These are phyloP conservation scores for Lentithecium fluviatile DNA, from an alignment of 495 filamentous ascomycete genomes.

Conservation along the genomic window DNA sequence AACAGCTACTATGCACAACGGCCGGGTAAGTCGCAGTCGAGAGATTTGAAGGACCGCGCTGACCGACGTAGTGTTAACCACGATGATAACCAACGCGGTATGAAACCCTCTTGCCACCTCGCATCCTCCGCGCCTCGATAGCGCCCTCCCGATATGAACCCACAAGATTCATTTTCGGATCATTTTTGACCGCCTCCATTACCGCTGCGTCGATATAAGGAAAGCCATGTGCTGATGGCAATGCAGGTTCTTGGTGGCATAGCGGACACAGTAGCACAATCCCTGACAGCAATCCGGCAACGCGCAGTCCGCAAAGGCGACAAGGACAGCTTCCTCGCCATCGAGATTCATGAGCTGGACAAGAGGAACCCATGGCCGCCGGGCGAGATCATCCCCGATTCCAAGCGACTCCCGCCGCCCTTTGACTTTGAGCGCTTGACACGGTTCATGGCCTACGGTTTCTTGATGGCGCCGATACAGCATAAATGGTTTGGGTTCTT, in stretches of 20 bases:
- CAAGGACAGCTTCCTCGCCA: slow-evolving; percentile 71
- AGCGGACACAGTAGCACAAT: slow-evolving; percentile 93
- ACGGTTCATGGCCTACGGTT: slow-evolving; percentile 94
- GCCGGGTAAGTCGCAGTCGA: slow-evolving; percentile 57
- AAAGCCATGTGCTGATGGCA: slow-evolving; percentile 1
- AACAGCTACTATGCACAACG: slow-evolving; percentile 87
- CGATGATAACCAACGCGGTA: slow-evolving; percentile 97
- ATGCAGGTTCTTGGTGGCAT: slow-evolving; percentile 76
- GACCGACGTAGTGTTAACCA: slow-evolving; percentile 73
- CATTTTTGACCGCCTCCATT: neutral
- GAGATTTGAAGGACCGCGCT: slow-evolving; percentile 22
- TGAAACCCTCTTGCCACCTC: slow-evolving; percentile 36
- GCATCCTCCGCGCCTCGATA: slow-evolving; percentile 6
- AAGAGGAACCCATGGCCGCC: slow-evolving; percentile 70
- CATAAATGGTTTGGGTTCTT: slow-evolving; percentile 95
- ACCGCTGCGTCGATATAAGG: neutral
- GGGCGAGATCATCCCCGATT: slow-evolving; percentile 67
- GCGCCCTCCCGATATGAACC: neutral
- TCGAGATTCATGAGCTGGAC: slow-evolving; percentile 87
- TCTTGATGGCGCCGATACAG: slow-evolving; percentile 93
- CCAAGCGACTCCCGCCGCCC: slow-evolving; percentile 63
- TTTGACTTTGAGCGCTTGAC: slow-evolving; percentile 95
- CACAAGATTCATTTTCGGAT: slow-evolving; percentile 1
- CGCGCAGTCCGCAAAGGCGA: slow-evolving; percentile 61
- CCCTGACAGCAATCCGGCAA: slow-evolving; percentile 77